Evolutionary conservation across 768 basidiomycete genomes (phyloP), one percentile per base, ranked within the genome.

Genomic region (Leccinum fibrillosum): DNA sequence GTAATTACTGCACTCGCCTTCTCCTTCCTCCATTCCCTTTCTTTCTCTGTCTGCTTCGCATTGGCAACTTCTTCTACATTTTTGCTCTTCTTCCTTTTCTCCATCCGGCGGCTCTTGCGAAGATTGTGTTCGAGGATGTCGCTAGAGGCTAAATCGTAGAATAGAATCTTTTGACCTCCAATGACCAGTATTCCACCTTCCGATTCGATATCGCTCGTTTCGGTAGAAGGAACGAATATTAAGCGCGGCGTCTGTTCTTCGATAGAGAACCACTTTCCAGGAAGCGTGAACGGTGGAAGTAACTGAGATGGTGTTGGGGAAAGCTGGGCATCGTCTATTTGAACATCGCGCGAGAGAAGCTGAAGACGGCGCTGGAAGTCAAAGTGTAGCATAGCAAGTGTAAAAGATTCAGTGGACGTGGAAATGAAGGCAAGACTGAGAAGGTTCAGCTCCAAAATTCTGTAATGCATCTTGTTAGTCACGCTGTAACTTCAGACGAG

Each of bases 131-230:
- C 77, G 64, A 82, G 78, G 7, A 70, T 74, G 5, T 80, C 75
- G 30, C 66, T 65, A 10, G 78, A 76, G 8, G 83, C 76, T 48
- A 86, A 61, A 56, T 87, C 88, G 59, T 81, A 90, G 5, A 89
- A 74, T 19, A 85, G 66, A 47, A 92, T 76, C 67, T 82, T 84
- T 26, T 76, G 78, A 0, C 89, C 89, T 55, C 91, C 90, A 1
- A 89, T 65, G 5, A 93, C 77, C 25, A 93, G 71, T 9, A 92
- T 70, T 17, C 88, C 90, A n/a, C 89, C 90, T n/a, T 75, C 73
- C 56, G 80, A 73, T 25, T 73, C 74, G 2, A 66, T 68, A 1
- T 64, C 70, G 6, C 66, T 69, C 3, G 61, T 61, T 4, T 68
- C 37, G 0, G 54, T 44, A 7, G 66, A 64, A 48, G 72, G 69